Conservation (phyloP, 106 monocot species). For the Acanthochlamys bracteata region DNA sequence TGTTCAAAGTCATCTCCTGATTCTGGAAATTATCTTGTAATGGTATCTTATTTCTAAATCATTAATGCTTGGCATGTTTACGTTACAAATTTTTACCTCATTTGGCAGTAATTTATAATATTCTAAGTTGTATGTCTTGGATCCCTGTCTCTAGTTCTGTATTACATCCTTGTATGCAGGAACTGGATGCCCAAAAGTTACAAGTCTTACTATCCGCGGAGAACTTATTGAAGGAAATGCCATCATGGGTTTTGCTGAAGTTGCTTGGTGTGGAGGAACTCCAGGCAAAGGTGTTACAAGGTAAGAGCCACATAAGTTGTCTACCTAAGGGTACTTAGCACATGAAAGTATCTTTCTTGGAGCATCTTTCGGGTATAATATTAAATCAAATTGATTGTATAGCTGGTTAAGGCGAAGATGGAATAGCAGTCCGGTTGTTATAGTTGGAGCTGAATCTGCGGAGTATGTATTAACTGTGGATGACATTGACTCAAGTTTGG, state of each 20-base stretch:
- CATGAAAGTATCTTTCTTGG: too few species aligned
- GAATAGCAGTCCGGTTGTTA: constrained; percentile 68
- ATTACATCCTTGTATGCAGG: constrained; percentile 39
- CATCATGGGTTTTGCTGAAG: constrained; percentile 60
- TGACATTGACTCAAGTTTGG: constrained; percentile 83
- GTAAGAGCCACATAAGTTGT: constrained; percentile 20
- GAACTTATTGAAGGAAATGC: constrained; percentile 90
- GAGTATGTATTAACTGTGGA: constrained; percentile 60
- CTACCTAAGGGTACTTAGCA: too few species aligned
- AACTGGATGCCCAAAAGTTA: constrained; percentile 84
- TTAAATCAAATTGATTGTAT: too few species aligned
- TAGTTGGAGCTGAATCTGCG: constrained; percentile 77
- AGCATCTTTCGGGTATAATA: too few species aligned
- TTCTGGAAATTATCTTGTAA: too few species aligned
- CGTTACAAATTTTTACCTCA: too few species aligned
- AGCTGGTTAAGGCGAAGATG: constrained; percentile 93
- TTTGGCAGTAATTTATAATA: too few species aligned
- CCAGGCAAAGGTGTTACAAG: constrained; percentile 86
- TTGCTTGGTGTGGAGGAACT: constrained; percentile 99
- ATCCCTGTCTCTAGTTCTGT: too few species aligned
- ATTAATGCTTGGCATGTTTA: too few species aligned
- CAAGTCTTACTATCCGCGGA: constrained; percentile 52
- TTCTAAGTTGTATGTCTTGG: too few species aligned
- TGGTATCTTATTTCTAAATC: too few species aligned
- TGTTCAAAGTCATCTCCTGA: too few species aligned